Evolutionary conservation across 129 eudicot genomes (phyloP).

Genomic region (Tagetes erecta): DNA sequence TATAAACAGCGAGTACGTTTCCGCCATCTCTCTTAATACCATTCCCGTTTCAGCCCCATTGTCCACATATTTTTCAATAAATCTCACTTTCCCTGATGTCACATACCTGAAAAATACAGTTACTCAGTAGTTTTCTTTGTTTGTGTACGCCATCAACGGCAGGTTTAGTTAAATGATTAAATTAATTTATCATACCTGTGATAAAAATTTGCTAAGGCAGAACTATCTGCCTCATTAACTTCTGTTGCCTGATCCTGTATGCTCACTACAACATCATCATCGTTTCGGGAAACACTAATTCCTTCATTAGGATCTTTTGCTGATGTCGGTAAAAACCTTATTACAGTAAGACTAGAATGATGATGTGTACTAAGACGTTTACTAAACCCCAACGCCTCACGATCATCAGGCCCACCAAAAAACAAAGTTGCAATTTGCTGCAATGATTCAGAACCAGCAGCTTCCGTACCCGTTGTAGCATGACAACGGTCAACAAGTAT

Average conservation of each 20-base stretch:
- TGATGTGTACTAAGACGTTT: conserved; percentile 76
- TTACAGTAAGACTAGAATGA: conserved; percentile 66
- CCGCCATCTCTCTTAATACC: conserved; percentile 70
- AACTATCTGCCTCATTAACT: conserved; percentile 60
- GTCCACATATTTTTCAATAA: conserved; percentile 73
- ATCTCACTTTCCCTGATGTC: conserved; percentile 80
- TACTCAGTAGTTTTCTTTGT: conserved; percentile 1
- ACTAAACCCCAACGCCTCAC: conserved; percentile 89
- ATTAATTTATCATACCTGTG: conserved; percentile 48
- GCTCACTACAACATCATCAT: conserved; percentile 65
- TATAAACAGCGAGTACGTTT: conserved; percentile 72
- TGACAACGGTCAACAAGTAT: conserved; percentile 81
- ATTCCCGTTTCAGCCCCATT: conserved; percentile 70
- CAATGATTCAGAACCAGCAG: conserved; percentile 54
- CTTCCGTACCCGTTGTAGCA: conserved; percentile 42
- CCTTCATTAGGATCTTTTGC: conserved; percentile 36
- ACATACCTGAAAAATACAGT: conserved; percentile 58
- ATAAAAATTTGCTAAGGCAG: conserved; percentile 67
- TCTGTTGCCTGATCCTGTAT: conserved; percentile 54
- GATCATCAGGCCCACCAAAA: conserved; percentile 97
- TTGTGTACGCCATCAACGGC: not conserved
- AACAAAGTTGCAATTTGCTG: conserved; percentile 81
- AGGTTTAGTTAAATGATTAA: not conserved
- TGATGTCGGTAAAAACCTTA: conserved; percentile 62
- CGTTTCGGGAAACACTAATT: conserved; percentile 52